Base-by-base conservation (phyloP, 495 filamentous ascomycete genomes). In the Extremus antarcticus region DNA sequence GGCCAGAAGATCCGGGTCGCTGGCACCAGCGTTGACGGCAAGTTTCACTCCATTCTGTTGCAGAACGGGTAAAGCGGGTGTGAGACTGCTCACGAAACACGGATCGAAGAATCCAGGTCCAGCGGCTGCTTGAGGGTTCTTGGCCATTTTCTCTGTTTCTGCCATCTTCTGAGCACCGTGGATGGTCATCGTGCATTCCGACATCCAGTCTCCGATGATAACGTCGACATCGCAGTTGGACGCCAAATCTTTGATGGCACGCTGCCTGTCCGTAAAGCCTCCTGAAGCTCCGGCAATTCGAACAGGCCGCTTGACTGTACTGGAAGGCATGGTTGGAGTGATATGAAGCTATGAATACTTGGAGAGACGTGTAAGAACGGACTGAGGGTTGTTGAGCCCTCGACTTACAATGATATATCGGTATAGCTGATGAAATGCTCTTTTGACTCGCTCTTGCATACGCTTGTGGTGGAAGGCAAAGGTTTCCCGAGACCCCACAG, bases 21-120 rank as follows among this genome's bases (percentile, higher is more conserved):
- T 63, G 7, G 74, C 77, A 0, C 79, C 79, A 29, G 78, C 79
- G 70, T 83, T 83, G 50, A 79, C 78, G 13, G 75, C 78, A 4
- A 83, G 43, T 55, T 77, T 79, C 59, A 82, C 80, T 0, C 68
- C 57, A 54, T 79, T 51, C 49, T 73, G 72, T 0, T 77, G 73
- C 43, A 83, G 58, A 59, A 78, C 58, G 1, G 64, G 64, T 10
- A 81, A 60, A 0, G 78, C 76, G 2, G 78, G 78, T 46, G 75
- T 68, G 20, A 81, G 59, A 7, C 72, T 69, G 51, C 76, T 69
- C 25, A 81, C 65, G 60, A 81, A 82, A 0, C 73, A 74, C 1
- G 68, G 59, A 48, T 80, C 78, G 55, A 75, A 81, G 0, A 60
- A 25, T 70, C 73, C 1, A 70, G 70, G 11, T 53, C 53, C 17